Evolutionary conservation across 208 protist species (phyloP).

Genomic region (Vickermania ingenoplastis): DNA sequence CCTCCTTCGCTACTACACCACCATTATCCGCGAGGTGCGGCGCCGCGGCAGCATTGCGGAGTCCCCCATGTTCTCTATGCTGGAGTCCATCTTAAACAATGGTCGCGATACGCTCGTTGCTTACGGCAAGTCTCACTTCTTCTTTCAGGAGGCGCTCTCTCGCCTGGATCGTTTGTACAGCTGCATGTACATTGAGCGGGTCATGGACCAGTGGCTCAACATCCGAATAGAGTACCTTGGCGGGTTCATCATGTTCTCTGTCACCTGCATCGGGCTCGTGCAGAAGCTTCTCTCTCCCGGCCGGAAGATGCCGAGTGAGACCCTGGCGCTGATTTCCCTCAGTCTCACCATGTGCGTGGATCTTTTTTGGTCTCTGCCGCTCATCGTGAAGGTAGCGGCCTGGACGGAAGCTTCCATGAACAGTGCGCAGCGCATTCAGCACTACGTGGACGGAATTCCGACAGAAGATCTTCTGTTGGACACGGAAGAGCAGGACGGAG

Average conservation of each 20-base stretch:
- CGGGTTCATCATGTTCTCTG: conserved; percentile 39
- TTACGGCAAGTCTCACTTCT: conserved; percentile 4
- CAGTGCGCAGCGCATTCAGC: conserved; percentile 47
- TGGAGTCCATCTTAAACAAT: conserved; percentile 76
- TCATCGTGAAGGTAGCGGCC: conserved; percentile 19
- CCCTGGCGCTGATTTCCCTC: conserved; percentile 52
- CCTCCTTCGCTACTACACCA: conserved; percentile 83
- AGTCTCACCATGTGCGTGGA: conserved; percentile 61
- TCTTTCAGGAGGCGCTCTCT: conserved; percentile 19
- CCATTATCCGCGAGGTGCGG: conserved; percentile 76
- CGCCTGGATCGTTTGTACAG: conserved; percentile 41
- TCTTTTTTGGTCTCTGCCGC: conserved; percentile 24
- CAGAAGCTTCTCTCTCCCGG: conserved; percentile 15
- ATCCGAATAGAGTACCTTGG: conserved; percentile 83
- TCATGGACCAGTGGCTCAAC: conserved; percentile 76
- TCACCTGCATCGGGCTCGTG: conserved; percentile 27
- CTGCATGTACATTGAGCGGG: conserved; percentile 29
- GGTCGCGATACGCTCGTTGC: neutral
- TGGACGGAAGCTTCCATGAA: conserved; percentile 65
- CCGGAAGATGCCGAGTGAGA: conserved; percentile 10
- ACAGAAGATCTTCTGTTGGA: conserved; percentile 31
- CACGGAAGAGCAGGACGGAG: neutral
- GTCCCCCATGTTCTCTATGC: conserved; percentile 88
- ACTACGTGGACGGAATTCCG: conserved; percentile 47
- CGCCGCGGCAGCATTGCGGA: conserved; percentile 77